phyloP scores from a whole-genome alignment of 2,329 filamentous ascomycete species.

The Aspergillus fumigatiaffinis region DNA sequence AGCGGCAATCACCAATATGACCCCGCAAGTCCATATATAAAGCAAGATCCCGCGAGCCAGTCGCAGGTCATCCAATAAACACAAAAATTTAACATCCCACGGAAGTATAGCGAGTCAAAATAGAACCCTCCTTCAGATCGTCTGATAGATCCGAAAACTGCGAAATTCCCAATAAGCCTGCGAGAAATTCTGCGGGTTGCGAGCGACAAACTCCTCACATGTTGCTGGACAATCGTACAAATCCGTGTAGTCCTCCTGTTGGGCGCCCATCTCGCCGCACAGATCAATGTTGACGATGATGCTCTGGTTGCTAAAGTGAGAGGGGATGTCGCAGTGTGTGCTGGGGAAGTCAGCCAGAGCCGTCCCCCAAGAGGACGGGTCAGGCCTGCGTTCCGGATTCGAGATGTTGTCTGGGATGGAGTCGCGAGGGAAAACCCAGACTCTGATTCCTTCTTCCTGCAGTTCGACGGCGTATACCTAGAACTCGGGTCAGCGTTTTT shows the following conservation, averaged over 20 bases:
- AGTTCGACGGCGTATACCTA: constrained; percentile 59
- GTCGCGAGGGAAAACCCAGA: constrained; percentile 56
- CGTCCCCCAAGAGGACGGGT: constrained; percentile 60
- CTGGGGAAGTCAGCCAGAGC: constrained; percentile 63
- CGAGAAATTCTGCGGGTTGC: constrained; percentile 53
- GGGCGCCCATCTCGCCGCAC: constrained; percentile 54
- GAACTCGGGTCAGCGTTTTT: not conserved
- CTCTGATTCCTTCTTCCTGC: constrained; percentile 57
- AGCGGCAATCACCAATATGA: not conserved
- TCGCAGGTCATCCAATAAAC: not conserved
- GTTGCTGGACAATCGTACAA: constrained; percentile 46
- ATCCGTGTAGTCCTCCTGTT: constrained; percentile 27
- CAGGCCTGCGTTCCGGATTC: constrained; percentile 43
- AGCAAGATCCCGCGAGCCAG: not conserved
- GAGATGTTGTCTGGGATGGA: constrained; percentile 51
- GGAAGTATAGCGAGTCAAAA: not conserved
- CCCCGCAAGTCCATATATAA: not conserved
- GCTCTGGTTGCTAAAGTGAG: constrained; percentile 61
- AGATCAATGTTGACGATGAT: constrained; percentile 65
- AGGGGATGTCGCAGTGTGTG: constrained; percentile 57
- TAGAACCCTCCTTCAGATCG: not conserved
- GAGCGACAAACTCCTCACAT: constrained; percentile 57
- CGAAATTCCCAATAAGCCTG: constrained; percentile 65
- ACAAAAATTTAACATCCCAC: not conserved
- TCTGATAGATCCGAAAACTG: constrained; percentile 55